Conservation (phyloP, 345 rosid species). For the Clarkia xantiana region DNA sequence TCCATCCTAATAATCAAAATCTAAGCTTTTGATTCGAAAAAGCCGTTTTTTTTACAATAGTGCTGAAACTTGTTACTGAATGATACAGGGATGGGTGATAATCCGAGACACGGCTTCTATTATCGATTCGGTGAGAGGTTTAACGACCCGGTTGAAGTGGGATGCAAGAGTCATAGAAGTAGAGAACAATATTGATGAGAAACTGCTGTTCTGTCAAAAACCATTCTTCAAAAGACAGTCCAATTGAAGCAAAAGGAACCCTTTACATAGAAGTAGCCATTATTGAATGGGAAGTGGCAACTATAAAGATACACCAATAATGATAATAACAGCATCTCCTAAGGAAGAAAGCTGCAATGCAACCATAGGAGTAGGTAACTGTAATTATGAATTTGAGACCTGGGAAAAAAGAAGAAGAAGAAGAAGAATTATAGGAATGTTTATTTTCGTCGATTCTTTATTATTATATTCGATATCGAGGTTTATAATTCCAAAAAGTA, state of each 20-base stretch:
- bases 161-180: conserved; percentile 79
- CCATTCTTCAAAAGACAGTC: conserved; percentile 64
- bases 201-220: conserved; percentile 87
- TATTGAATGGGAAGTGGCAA: background rate
- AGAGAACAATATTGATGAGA: conserved; percentile 80
- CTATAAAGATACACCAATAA: conserved; percentile 1
- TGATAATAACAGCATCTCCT: conserved; percentile 12
- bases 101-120: conserved; percentile 59
- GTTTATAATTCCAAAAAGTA: too few species aligned
- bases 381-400: conserved; percentile 15
- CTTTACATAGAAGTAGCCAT: background rate
- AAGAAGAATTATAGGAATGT: conserved; percentile 11
- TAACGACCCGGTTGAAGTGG: conserved; percentile 68
- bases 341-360: conserved; percentile 40
- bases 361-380: conserved; percentile 35
- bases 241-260: conserved; percentile 11
- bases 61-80: conserved; percentile 1
- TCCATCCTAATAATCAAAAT: background rate
- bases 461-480: too few species aligned
- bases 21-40: background rate
- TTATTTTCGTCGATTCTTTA: conserved; percentile 3
- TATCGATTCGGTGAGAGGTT: conserved; percentile 64
- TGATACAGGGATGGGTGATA: conserved; percentile 89
- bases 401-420: conserved; percentile 14
- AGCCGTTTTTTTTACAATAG: background rate